Percentiles rank a stretch among this genome's conserved stretches.
Conservation (phyloP, 2,329 filamentous ascomycete genomes). For the Aspergillus puulaauensis region DNA sequence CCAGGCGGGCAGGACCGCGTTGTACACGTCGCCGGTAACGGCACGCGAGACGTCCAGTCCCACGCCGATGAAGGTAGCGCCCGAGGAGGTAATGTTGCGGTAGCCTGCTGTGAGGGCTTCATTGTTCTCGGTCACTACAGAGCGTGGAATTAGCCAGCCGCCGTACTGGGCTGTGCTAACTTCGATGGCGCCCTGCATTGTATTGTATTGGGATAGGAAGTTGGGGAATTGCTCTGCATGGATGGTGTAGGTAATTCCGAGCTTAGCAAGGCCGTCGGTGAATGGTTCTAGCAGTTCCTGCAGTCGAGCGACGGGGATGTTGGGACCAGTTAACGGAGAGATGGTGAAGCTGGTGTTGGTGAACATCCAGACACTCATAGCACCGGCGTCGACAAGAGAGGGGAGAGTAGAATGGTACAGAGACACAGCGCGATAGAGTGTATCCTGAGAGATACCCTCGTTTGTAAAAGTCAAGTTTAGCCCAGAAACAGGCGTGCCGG, state of each 20-base stretch:
- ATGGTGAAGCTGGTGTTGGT: constrained; percentile 52
- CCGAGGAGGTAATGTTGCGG: constrained; percentile 7
- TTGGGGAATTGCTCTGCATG: constrained; percentile 29
- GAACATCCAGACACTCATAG: constrained; percentile 52
- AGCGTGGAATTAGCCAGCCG: constrained; percentile 32
- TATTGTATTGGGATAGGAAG: constrained; percentile 34
- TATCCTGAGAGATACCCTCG: constrained; percentile 37
- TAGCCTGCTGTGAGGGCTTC: background rate
- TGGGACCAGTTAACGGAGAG: constrained; percentile 49
- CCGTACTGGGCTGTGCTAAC: constrained; percentile 42
- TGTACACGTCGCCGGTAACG: constrained; percentile 41
- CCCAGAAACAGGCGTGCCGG: constrained; percentile 45
- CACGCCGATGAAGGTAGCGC: constrained; percentile 3
- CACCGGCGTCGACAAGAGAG: constrained; percentile 51
- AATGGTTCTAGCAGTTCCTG: constrained; percentile 50
- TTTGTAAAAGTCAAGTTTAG: constrained; percentile 46
- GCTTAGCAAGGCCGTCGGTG: constrained; percentile 37
- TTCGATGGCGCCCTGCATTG: constrained; percentile 30
- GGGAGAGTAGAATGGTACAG: constrained; percentile 51
- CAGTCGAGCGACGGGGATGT: constrained; percentile 46
- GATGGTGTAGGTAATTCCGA: constrained; percentile 34
- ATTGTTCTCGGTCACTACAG: constrained; percentile 7
- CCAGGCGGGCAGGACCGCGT: constrained; percentile 45
- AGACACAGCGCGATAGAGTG: constrained; percentile 52
- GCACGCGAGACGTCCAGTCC: constrained; percentile 37